Base-by-base conservation (phyloP, 345 rosid genomes). In the Punica granatum region DNA sequence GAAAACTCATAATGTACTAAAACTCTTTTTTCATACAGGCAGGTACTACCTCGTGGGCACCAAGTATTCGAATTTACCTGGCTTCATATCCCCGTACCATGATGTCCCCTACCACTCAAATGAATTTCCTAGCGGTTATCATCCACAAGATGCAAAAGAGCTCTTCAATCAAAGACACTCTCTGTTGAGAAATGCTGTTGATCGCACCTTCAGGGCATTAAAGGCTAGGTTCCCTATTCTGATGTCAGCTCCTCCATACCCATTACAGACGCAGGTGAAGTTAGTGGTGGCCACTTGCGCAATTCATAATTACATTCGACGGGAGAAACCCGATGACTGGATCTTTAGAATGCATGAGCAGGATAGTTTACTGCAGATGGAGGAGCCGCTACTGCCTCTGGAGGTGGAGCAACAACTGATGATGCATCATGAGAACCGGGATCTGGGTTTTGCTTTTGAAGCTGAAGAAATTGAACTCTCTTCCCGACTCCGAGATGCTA, bases 181-280 rank as follows among this genome's bases (percentile, higher is more conserved):
- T 6, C 13, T 83, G 31, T 60, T 88, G 72, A 83, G 81, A 76
- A 80, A 70, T 53, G 82, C 82, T 11, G 78, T 82, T 56, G 79
- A 74, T 65, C 81, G 87, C 2, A 72, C 68, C 54, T 84, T 92
- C 41, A 93, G 85, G 13, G 90, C 93, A 21, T 75, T 92, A 71
- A 92, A 86, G 76, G 88, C 84, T 46, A 83, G 98, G 14, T 92
- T 92, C 53, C 98, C 98, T 0, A 92, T 90, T 69, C 71, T 92
- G 72, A 80, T 77, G 76, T 67, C 93, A 23, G 92, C 97, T 75
- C 98, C 98, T 61, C 96, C 97, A 5, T 90, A 92, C 73, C 93
- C 98, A 56, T 80, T 90, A 34, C 97, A 82, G 65, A 88, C 90
- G 7, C 92, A 90, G 80, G 92, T 90, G 72, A 90, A 92, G 75